These are phyloP conservation scores for Cryptococcus maquisensis DNA, from an alignment of 1,284 basidiomycete species.

Conservation along the genomic window DNA sequence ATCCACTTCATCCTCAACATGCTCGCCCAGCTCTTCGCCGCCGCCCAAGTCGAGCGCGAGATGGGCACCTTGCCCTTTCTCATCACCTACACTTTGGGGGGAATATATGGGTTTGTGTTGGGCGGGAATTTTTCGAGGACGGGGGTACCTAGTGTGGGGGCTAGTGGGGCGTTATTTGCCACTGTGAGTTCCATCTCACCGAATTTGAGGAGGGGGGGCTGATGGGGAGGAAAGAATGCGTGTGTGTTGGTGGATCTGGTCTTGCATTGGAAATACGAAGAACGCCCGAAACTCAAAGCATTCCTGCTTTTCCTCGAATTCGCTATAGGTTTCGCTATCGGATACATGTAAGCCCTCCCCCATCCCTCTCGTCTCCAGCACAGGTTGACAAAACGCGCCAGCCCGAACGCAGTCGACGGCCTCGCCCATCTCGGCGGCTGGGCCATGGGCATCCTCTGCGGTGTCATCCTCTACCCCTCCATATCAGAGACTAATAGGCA, in stretches of 20 bases:
- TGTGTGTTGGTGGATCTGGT: constrained; percentile 77
- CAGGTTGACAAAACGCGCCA: constrained; percentile 5
- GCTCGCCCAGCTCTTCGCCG: constrained; percentile 69
- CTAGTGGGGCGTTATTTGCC: constrained; percentile 89
- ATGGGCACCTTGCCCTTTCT: constrained; percentile 68
- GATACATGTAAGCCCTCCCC: constrained; percentile 57
- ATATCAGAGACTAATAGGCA: constrained; percentile 73
- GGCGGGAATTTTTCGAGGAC: constrained; percentile 89
- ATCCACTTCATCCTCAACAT: constrained; percentile 85
- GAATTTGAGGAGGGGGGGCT: not conserved
- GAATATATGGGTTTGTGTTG: constrained; percentile 76
- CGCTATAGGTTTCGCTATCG: constrained; percentile 75
- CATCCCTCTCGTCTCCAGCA: not conserved
- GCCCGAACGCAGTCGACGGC: constrained; percentile 44
- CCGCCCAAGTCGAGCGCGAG: constrained; percentile 39
- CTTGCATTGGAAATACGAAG: constrained; percentile 87
- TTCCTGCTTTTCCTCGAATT: constrained; percentile 80
- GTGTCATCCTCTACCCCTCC: constrained; percentile 79
- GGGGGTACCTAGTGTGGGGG: constrained; percentile 87
- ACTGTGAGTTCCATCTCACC: constrained; percentile 49
- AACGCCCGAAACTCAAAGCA: constrained; percentile 65
- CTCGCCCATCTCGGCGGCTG: constrained; percentile 51
- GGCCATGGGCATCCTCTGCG: constrained; percentile 71
- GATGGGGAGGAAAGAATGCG: constrained; percentile 54
- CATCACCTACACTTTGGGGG: constrained; percentile 79